Evolutionary conservation across 441 rosid genomes (phyloP), one percentile per base, ranked within the genome.

Genomic region (Pelargonium fulgidum): DNA sequence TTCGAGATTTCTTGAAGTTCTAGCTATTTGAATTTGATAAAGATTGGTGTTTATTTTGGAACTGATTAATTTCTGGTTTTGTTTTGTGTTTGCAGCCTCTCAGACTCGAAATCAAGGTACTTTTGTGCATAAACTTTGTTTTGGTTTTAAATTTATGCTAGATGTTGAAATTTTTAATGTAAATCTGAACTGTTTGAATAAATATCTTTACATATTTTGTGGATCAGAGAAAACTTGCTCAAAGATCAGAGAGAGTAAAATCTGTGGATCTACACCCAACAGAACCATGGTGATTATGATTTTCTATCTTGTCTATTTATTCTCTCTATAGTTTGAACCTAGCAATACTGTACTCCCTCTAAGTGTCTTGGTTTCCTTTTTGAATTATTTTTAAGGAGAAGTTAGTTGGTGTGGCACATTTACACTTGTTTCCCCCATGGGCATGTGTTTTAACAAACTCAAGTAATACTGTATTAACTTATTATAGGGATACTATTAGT

Each of bases 201-300:
- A 75, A 48, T 44, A 20, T 72, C 52, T 62, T 44, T 64, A 13
- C 16, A 26, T 1, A 26, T 26, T 26, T 72, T 69, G 65, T 83
- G 70, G 56, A 73, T 70, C 86, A 91, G 97, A 84, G 84, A 71
- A 85, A 85, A 78, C 84, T 89, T 73, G 83, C 87, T 68, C 97
- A 91, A 76, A 77, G 81, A 74, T 91, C 96, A 19, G 97, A 91
- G 74, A 87, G 97, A 80, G 93, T 91, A 14, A 93, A 91, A 70
- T 91, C 93, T 33, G 90, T 88, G 65, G 98, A 89, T 84, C 83
- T 91, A 39, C 97, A 91, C 76, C 93, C 97, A 22, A 85, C 91
- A 1, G 87, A 88, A 69, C 97, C 98, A 89, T 93, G 98, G 98
- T 93, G 33, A 26, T 26, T 26, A 26, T 26, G 33, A 26, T 26